These are phyloP conservation scores for Xylariaceae sp. DNA, from an alignment of 2,329 filamentous ascomycete genomes.

Conservation along the genomic window DNA sequence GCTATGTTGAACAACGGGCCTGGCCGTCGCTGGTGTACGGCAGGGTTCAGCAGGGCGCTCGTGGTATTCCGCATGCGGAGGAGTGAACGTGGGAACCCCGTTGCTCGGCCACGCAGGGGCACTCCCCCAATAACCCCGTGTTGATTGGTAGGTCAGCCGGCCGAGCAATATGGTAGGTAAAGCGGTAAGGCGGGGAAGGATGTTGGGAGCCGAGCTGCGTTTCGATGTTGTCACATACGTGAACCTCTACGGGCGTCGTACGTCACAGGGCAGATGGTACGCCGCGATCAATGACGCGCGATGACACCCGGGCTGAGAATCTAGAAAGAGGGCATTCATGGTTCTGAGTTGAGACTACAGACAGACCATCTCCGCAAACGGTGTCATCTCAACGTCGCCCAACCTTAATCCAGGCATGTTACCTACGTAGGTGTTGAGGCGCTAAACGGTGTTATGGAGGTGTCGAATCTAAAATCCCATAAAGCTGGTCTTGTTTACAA, in stretches of 20 bases:
- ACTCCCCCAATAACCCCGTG: too few species aligned
- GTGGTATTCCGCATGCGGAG: too few species aligned
- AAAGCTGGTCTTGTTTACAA: background rate
- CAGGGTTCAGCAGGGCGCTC: too few species aligned
- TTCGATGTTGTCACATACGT: background rate
- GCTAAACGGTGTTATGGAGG: background rate
- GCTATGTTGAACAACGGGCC: too few species aligned
- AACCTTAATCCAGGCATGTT: background rate
- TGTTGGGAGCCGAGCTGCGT: background rate
- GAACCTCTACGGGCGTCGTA: background rate
- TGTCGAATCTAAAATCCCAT: background rate
- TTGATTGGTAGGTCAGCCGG: too few species aligned
- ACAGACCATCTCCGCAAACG: background rate
- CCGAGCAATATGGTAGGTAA: too few species aligned
- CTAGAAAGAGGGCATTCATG: background rate
- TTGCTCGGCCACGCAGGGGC: too few species aligned
- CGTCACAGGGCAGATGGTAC: slow-evolving; percentile 1
- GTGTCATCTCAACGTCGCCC: slow-evolving; percentile 5
- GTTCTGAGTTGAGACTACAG: background rate
- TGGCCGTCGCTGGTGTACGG: too few species aligned
- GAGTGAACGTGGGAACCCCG: too few species aligned
- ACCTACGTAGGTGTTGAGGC: background rate
- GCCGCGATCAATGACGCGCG: background rate
- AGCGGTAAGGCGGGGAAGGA: too few species aligned
- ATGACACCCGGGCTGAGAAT: background rate